Base-by-base conservation (phyloP, 2,329 filamentous ascomycete genomes). In the Microcyclospora tardicrescens region DNA sequence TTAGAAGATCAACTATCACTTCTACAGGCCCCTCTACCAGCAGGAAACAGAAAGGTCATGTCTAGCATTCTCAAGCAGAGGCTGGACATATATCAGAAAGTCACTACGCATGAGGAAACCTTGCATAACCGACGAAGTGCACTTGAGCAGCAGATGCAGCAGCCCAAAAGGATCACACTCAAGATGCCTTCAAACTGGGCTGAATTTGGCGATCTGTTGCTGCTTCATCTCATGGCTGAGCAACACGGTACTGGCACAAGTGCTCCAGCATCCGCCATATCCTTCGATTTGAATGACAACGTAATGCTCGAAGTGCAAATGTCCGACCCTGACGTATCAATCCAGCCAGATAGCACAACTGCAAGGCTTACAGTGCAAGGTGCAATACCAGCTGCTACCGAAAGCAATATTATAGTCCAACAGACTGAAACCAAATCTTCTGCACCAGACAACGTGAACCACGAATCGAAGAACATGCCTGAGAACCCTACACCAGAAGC, bases 1-100 rank as follows among this genome's bases (percentile, higher is more conserved):
- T 54, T 79, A 2, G 60, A 71, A 39, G 76, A 80, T 53, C 64
- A 63, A 32, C 56, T 78, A 11, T 75, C 74, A 9, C 54, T 69
- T 16, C 57, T 66, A 31, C 70, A 73, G 48, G 56, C 66, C 5
- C 69, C 72, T 3, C 50, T 69, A 2, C 66, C 66, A 31, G 61
- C 62, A 16, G 64, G 67, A 43, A 71, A 67, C 43, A 58, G 59
- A 11, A 70, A 68, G 44, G 64, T 66, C 34, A 59, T 77, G 10
- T 65, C 70, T 10, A 64, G 62, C 33, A 61, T 66, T 19, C 55
- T 79, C n/a, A 70, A 66, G 49, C 64, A 63, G 34, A 68, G 69
- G 32, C 60, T 73, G 30, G 71, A 75, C 52, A 67, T 69, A 1
- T 77, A 72, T 61, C 62, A 36, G 61, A 63, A 49, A 51, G 68